Evolutionary conservation across 1,139 yeast genomes (phyloP), one percentile per base, ranked within the genome.

Genomic region (Taphrina flavorubra): DNA sequence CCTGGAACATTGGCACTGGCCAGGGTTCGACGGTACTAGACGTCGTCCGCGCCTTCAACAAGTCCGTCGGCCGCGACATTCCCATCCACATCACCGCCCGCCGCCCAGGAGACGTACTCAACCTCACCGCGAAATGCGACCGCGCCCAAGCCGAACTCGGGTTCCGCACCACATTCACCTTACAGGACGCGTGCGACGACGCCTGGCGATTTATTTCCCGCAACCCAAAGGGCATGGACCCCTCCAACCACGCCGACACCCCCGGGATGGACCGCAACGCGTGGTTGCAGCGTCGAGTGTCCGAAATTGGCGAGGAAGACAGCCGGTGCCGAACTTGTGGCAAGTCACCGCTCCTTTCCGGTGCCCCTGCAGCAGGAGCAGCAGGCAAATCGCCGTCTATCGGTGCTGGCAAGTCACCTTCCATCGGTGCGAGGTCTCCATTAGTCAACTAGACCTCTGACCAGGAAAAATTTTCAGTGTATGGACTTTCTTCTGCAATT

Each of bases 1-100:
- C 86, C 75, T 90, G 95, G 95, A 90, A 90, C 76, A 83, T 89
- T 72, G 96, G 96, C 59, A 86, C 94, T 34, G 96, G 96, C 60
- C 84, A 81, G 57, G 96, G 96, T 6, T 82, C 88, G 8, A 88
- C 95, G 1, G 96, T 89, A 6, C 81, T 88, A 69, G 92, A 90
- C 73, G 88, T 89, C 65, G 84, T 86, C 75, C 76, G 83, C 70
- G 88, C 90, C 1, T 89, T 89, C 77, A 82, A 86, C 76, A 82
- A 82, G 70, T 90, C 89, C 11, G 87, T 86, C n/a, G 92, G 92
- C 59, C 80, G 82, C 68, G 82, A 84, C 58, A 82, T 89, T 68
- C 90, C 92, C 4, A 86, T 83, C 75, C 88, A 86, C 74, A 82
- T 89, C 20, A 85, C 81, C 44, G 86, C 84, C 5, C 85, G 94